Base-by-base conservation (phyloP, 805 yeast genomes). In the Yarrowia osloensis region DNA sequence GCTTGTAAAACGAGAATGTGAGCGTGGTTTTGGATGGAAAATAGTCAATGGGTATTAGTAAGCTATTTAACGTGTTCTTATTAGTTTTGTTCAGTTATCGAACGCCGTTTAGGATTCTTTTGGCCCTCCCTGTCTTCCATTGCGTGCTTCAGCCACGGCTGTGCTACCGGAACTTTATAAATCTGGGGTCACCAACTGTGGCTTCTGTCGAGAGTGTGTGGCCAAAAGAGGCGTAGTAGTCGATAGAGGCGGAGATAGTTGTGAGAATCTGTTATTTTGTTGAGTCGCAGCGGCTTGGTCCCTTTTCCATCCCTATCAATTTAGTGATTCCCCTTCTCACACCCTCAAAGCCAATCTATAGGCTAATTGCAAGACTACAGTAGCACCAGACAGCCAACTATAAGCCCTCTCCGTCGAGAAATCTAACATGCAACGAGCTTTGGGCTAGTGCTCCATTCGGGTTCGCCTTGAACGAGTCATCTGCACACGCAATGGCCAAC, bases 401-500 rank as follows among this genome's bases (percentile, higher is more conserved):
- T 8, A 46, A 26, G 5, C 61, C 61, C 13, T 40, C 63, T 4
- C 28, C 13, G 4, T 57, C 63, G 13, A 57, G 21, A 28, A 57
- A 39, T 28, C 47, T 57, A 19, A 57, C 63, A 15, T 57, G 63
- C 39, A 57, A 19, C 8, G 63, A 33, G 12, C 49, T 39, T 11
- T 57, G n/a, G 26, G 55, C 50, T 11, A 33, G 24, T 4, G 15
- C 15, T 8, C 66, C 66, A 12, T 12, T 35, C 8, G 74, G 74
- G 26, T 70, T 63, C 40, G 68, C 81, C 70, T 81, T 82, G 73
- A 78, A 83, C 0, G 81, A 73, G 71, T 85, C 88, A 68, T 83
- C 85, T 19, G 85, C 80, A 4, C 83, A 77, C 0, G 83, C 87
- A 19, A 83, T 77, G 0, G 82, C 82, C 37, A 85, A 70, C 33